These are phyloP conservation scores for Plasmodium falciparum DNA, from an alignment of 169 alveolate species.

Conservation along the genomic window DNA sequence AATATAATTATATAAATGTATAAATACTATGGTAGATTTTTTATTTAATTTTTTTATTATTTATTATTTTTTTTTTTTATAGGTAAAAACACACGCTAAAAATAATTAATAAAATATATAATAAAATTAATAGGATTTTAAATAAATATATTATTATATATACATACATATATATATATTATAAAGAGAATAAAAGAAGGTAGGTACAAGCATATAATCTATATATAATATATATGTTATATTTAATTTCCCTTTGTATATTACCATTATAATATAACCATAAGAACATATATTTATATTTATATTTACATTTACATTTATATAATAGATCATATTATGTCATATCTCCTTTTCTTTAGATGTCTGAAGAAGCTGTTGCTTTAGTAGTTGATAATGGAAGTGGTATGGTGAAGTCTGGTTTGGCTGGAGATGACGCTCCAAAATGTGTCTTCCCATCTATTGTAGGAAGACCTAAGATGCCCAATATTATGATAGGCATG, in stretches of 20 bases:
- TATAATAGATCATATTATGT: too few relatives aligned
- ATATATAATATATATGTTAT: too few relatives aligned
- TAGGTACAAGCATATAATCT: too few relatives aligned
- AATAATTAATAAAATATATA: too few relatives aligned
- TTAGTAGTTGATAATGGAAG: slow-evolving; percentile 99
- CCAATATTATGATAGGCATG: slow-evolving; percentile 97
- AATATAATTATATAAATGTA: background rate
- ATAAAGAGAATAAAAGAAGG: too few relatives aligned
- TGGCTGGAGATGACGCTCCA: slow-evolving; percentile 99
- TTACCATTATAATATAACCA: too few relatives aligned
- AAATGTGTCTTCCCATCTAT: slow-evolving; percentile 98
- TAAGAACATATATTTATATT: background rate
- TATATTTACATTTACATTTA: background rate
- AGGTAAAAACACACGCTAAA: too few relatives aligned
- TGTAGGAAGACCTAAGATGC: slow-evolving; percentile 98
- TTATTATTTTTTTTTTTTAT: too few relatives aligned
- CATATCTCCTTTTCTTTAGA: background rate
- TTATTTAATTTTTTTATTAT: background rate
- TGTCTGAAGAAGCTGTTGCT: slow-evolving; percentile 86
- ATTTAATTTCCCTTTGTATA: too few relatives aligned
- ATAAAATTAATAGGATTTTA: too few relatives aligned
- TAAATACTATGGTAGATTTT: background rate
- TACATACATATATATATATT: too few relatives aligned
- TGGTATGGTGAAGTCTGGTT: slow-evolving; percentile 99
- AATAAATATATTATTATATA: too few relatives aligned